Base-by-base conservation (phyloP, 495 filamentous ascomycete genomes). In the Aspergillus ellipticus region DNA sequence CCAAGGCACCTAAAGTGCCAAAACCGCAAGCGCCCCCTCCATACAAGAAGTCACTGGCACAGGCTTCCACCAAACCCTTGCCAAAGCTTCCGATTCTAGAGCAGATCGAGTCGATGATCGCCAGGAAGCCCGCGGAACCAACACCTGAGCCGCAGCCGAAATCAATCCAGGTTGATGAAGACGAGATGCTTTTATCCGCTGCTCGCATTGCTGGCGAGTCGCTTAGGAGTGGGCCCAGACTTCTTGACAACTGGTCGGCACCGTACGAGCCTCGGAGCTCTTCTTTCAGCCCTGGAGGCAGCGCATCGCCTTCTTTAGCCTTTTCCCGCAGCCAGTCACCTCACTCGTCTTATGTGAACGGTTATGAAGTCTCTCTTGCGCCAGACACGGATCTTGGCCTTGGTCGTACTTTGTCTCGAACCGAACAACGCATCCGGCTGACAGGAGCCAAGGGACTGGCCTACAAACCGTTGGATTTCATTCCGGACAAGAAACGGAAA, bases 181-280 rank as follows among this genome's bases (percentile, higher is more conserved):
- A 78, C 42, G 75, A 78, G 51, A 56, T 78, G 6, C 63, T 75
- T 10, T 61, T 78, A 3, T 72, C 68, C 20, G 67, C 71, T 6
- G 75, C 75, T 10, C 74, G 75, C 3, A 78, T 78, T 16, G 68
- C 69, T 21, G 74, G 74, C 15, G 72, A 78, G 58, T 65, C 70
- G 11, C 47, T 78, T 7, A 60, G 69, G 28, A 72, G 57, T 15
- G 75, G 75, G 3, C 73, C 72, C 8, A 66, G 59, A 10, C 63
- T 76, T 29, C 57, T 70, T 6, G 71, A 73, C 26, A 53, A 42
- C 7, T 63, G 37, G 37, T 57, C 63, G n/a, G 29, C 56, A n/a
- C 50, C 62, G 10, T 59, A 55, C 37, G 62, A 66, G 24, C 55
- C 56, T 4, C 59, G 57, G 10, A 60, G 55, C 5, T 64, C 62